Evolutionary conservation across 1,139 yeast species (phyloP).

Genomic region (Candida neerlandica): DNA sequence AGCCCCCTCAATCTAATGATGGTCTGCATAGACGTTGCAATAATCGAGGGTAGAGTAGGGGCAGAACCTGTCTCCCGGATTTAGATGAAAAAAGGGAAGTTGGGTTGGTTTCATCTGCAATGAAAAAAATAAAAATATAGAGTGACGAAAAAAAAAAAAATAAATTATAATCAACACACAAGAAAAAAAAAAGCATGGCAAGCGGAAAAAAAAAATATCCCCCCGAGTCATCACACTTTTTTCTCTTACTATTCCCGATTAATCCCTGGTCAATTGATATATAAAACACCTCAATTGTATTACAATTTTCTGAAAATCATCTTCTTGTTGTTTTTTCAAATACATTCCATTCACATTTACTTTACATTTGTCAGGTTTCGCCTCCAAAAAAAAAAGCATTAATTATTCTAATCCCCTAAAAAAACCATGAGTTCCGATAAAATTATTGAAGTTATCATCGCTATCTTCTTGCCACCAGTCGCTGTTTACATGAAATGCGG

Average conservation of each 20-base stretch:
- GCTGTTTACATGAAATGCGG: conserved; percentile 72
- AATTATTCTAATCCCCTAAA: not conserved
- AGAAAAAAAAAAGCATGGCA: not conserved
- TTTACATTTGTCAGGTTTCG: not conserved
- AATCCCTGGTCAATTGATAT: conserved; percentile 1
- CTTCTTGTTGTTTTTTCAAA: not conserved
- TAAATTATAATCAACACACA: too few relatives aligned
- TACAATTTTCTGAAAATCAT: not conserved
- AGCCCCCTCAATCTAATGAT: too few relatives aligned
- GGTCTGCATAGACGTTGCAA: too few relatives aligned
- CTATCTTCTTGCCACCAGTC: conserved; percentile 68
- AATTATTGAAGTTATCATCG: conserved; percentile 45
- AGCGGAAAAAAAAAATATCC: not conserved
- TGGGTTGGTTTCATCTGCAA: too few relatives aligned
- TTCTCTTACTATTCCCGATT: not conserved
- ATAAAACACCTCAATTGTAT: not conserved
- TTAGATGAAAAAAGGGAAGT: too few relatives aligned
- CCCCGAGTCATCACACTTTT: conserved; percentile 2
- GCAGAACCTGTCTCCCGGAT: too few relatives aligned
- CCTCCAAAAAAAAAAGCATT: too few relatives aligned
- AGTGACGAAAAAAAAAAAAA: not conserved
- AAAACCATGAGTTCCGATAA: conserved; percentile 43
- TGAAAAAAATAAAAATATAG: not conserved
- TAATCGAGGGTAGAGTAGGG: too few relatives aligned
- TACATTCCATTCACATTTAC: not conserved